Conservation (phyloP, 2,329 filamentous ascomycete genomes). For the Karstenula rhodostoma region DNA sequence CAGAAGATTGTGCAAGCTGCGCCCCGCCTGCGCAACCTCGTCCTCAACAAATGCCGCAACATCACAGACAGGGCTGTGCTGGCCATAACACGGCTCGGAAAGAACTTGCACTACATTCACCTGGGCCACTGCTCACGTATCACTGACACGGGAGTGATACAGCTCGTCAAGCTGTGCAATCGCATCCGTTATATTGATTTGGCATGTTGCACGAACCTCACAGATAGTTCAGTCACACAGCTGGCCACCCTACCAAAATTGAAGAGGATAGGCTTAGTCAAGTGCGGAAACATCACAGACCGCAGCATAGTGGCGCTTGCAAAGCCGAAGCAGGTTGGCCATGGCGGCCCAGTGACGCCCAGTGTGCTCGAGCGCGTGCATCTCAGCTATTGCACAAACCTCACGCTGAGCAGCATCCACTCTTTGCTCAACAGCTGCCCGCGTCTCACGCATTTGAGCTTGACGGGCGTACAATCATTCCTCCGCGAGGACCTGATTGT, state of each 20-base stretch:
- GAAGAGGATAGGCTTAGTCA: slow-evolving; percentile 92
- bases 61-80: slow-evolving; percentile 89
- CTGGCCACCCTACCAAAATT: slow-evolving; percentile 89
- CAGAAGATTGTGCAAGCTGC: slow-evolving; percentile 87
- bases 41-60: slow-evolving; percentile 91
- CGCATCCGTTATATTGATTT: slow-evolving; percentile 97
- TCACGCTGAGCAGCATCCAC: slow-evolving; percentile 87
- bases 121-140: slow-evolving; percentile 92
- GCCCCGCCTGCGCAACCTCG: slow-evolving; percentile 88
- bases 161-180: slow-evolving; percentile 84
- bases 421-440: slow-evolving; percentile 88
- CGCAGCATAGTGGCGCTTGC: slow-evolving; percentile 86
- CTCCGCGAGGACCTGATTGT: slow-evolving; percentile 81
- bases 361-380: slow-evolving; percentile 90
- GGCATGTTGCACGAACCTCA: slow-evolving; percentile 90
- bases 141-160: slow-evolving; percentile 86
- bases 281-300: slow-evolving; percentile 90
- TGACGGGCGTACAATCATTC: slow-evolving; percentile 94
- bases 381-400: slow-evolving; percentile 88
- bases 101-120: slow-evolving; percentile 97
- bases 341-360: slow-evolving; percentile 64
- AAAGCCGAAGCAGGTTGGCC: slow-evolving; percentile 64
- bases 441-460: slow-evolving; percentile 88
- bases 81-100: slow-evolving; percentile 87
- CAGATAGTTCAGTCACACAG: slow-evolving; percentile 84